phyloP scores from a whole-genome alignment of 352 stramenopile species.

The Pythium graminicola region DNA sequence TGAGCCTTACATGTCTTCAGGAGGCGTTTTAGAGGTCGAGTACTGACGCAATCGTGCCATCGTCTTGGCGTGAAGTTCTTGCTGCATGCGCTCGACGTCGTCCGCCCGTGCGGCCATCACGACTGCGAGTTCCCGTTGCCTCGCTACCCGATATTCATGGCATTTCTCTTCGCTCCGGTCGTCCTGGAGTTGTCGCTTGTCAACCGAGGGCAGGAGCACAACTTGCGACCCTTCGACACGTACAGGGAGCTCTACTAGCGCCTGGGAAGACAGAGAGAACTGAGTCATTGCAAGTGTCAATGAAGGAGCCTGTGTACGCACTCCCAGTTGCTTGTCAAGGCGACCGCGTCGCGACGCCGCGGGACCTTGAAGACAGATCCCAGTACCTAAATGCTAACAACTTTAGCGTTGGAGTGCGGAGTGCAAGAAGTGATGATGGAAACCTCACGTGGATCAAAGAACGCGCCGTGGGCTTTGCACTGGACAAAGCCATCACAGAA shows the following conservation, averaged over 20 bases:
- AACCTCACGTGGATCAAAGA: constrained; percentile 56
- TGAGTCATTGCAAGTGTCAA: background rate
- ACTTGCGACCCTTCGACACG: constrained; percentile 20
- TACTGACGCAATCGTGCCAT: constrained; percentile 39
- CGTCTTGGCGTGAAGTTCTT: constrained; percentile 45
- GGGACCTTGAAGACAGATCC: constrained; percentile 56
- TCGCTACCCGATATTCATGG: constrained; percentile 23
- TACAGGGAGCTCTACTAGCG: constrained; percentile 15
- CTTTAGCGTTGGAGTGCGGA: no score
- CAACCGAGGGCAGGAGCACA: background rate
- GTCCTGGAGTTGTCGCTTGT: background rate
- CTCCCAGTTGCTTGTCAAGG: constrained; percentile 14
- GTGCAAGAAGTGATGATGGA: background rate
- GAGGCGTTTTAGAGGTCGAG: no score
- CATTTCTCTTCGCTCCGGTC: constrained; percentile 3
- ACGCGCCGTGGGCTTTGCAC: constrained; percentile 74
- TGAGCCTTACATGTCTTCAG: no score
- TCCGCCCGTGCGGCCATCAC: constrained; percentile 35
- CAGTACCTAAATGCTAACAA: no score
- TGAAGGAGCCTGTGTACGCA: constrained; percentile 2
- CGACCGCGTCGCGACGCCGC: constrained; percentile 26
- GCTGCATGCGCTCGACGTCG: constrained; percentile 48
- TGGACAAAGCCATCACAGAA: constrained; percentile 73
- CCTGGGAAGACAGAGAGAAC: background rate
- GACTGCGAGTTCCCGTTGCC: constrained; percentile 36